Conservation (phyloP, 2,329 filamentous ascomycete genomes). For the Cladosporium velox region DNA sequence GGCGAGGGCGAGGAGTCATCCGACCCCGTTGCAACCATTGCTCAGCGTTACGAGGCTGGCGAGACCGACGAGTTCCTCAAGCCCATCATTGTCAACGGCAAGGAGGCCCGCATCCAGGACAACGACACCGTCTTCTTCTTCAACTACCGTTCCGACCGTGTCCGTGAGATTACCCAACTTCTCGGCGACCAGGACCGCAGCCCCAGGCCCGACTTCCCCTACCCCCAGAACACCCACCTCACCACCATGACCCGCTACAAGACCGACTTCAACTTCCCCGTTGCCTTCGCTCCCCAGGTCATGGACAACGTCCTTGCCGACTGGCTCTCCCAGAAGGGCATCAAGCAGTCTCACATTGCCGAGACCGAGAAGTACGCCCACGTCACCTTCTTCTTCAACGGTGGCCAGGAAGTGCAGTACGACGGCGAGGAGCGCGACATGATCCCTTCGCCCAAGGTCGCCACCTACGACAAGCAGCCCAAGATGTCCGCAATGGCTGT, state of each 20-base stretch:
- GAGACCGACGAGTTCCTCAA: conserved; percentile 98
- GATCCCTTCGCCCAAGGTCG: conserved; percentile 90
- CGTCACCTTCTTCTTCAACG: conserved; percentile 99
- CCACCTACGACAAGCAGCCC: conserved; percentile 92
- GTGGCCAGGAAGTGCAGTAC: conserved; percentile 95
- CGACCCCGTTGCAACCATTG: conserved; percentile 83
- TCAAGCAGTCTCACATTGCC: conserved; percentile 93
- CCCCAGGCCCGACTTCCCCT: conserved; percentile 85
- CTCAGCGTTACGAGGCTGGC: conserved; percentile 80
- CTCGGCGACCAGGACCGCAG: conserved; percentile 91
- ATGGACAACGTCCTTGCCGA: conserved; percentile 99
- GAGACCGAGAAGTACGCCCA: conserved; percentile 99
- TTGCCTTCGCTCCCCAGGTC: conserved; percentile 90
- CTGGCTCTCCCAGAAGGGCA: conserved; percentile 84
- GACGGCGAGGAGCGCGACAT: conserved; percentile 88
- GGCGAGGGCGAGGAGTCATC: conserved; percentile 84
- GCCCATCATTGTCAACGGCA: conserved; percentile 90
- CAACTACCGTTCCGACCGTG: conserved; percentile 99
- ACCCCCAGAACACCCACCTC: conserved; percentile 82
- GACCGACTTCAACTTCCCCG: conserved; percentile 84
- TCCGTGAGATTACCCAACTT: conserved; percentile 92
- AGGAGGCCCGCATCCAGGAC: conserved; percentile 84
- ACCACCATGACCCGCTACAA: conserved; percentile 99
- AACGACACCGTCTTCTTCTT: conserved; percentile 98
- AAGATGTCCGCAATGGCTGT: conserved; percentile 95